These are phyloP conservation scores for Fusarium hostae DNA, from an alignment of 2,329 filamentous ascomycete species.

Conservation along the genomic window DNA sequence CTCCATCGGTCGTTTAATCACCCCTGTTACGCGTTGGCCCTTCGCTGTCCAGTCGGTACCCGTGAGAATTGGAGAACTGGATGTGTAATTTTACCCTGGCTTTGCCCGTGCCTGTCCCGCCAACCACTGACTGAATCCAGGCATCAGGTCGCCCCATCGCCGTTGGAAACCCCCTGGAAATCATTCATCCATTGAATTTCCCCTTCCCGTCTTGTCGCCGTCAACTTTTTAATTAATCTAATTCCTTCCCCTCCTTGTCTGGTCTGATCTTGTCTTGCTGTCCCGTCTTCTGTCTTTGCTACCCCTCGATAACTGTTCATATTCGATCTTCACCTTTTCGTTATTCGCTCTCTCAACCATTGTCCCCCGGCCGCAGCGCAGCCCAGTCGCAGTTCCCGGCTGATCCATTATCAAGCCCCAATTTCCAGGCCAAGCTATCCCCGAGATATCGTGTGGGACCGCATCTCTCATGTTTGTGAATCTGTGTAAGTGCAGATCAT, in stretches of 20 bases:
- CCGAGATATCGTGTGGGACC: slow-evolving; percentile 34
- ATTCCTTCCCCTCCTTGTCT: slow-evolving; percentile 24
- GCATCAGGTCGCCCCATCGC: slow-evolving; percentile 40
- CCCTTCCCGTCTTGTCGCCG: slow-evolving; percentile 32
- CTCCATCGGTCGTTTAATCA: slow-evolving; percentile 16
- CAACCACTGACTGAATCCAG: slow-evolving; percentile 39
- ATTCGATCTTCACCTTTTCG: background rate
- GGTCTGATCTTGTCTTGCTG: background rate
- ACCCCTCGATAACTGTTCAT: slow-evolving; percentile 16
- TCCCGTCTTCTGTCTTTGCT: slow-evolving; percentile 15
- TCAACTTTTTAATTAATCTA: slow-evolving; percentile 33
- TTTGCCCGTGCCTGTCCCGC: slow-evolving; percentile 34
- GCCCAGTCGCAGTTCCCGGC: background rate
- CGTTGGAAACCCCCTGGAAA: slow-evolving; percentile 41
- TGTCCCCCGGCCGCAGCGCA: background rate
- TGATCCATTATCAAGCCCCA: slow-evolving; percentile 6
- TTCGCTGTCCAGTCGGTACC: slow-evolving; percentile 20
- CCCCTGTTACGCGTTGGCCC: slow-evolving; percentile 26
- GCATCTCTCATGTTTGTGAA: slow-evolving; percentile 32
- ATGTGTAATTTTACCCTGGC: slow-evolving; percentile 46
- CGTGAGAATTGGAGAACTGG: slow-evolving; percentile 18
- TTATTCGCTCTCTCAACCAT: slow-evolving; percentile 1
- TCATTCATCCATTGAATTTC: slow-evolving; percentile 43
- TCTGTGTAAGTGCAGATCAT: slow-evolving; percentile 41
- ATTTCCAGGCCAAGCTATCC: slow-evolving; percentile 19